These are phyloP conservation scores for Terfezia boudieri DNA, from an alignment of 495 filamentous ascomycete species.

Conservation along the genomic window DNA sequence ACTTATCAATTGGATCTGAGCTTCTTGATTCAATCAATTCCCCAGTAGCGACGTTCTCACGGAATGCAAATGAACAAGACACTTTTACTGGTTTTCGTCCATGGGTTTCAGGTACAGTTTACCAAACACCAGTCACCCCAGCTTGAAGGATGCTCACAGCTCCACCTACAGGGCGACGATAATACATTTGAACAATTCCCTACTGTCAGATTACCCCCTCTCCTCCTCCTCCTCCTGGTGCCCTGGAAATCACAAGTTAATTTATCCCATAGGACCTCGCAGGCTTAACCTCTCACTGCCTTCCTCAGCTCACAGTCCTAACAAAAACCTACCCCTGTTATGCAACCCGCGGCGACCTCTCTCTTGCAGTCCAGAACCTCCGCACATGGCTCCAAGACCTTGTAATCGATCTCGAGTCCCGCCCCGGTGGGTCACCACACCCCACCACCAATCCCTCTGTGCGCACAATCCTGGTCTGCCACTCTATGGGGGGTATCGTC, in stretches of 20 bases:
- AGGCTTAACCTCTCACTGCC: constrained; percentile 20
- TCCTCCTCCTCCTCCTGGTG: too few species aligned
- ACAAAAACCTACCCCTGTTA: constrained; percentile 68
- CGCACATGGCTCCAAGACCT: constrained; percentile 81
- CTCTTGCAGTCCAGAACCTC: constrained; percentile 56
- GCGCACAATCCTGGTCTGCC: constrained; percentile 62
- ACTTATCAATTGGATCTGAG: too few species aligned
- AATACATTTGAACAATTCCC: constrained; percentile 48
- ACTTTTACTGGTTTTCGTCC: constrained; percentile 75
- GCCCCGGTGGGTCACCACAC: constrained; percentile 46
- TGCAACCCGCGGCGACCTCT: constrained; percentile 73
- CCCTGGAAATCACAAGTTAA: too few species aligned
- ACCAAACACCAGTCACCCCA: constrained; percentile 1
- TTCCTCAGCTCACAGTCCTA: constrained; percentile 51
- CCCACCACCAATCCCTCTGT: constrained; percentile 81
- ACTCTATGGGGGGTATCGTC: constrained; percentile 95
- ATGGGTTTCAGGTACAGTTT: constrained; percentile 72
- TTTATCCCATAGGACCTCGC: too few species aligned
- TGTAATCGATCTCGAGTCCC: constrained; percentile 84
- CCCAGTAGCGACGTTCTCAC: too few species aligned
- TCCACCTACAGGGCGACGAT: constrained; percentile 45
- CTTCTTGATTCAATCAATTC: too few species aligned
- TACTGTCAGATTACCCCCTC: constrained; percentile 1
- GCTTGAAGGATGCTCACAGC: constrained; percentile 1
- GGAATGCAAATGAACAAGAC: constrained; percentile 51